Base-by-base conservation (phyloP, 2,329 filamentous ascomycete species). In the Colletotrichum camelliae region DNA sequence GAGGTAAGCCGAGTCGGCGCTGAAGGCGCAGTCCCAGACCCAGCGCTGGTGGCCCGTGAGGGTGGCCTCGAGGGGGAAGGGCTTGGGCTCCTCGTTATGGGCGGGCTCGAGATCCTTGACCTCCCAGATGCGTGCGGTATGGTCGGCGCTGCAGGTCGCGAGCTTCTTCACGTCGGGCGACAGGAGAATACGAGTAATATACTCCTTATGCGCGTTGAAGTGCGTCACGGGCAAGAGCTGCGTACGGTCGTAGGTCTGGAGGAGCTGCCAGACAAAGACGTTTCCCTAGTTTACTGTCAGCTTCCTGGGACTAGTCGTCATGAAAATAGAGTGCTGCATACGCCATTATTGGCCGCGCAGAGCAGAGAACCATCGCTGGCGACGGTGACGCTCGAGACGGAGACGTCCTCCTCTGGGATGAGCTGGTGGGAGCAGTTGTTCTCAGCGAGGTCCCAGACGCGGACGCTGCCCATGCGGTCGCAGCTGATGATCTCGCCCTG, bases 11-110 rank as follows among this genome's bases (percentile, higher is more conserved):
- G 94, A 96, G 83, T 98, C 96, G 31, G 96, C 96, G 77, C 94
- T 96, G 85, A 98, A 98, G 1, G 96, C 96, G 81, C 96, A 98
- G 84, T 98, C 96, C 96, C 96, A 98, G 1, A 98, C 96, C 96
- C 96, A 98, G 70, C 96, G 93, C 86, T 98, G 96, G 85, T 98
- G 96, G 70, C 94, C 95, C 27, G 94, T 94, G 2, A 98, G 91
- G 2, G 95, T 97, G 4, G 95, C 96, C 85, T 98, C 95, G 24
- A 98, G 91, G 12, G 93, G 94, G 79, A 95, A 97, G 57, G 89
- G 93, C 83, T 89, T 91, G 10, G 88, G 84, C 21, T 83, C 81
- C 62, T 86, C 84, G n/a, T 80, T 77, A 57, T 75, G 79, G 58
- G 73, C 78, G 16, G 89, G 87, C 64, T 92, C 90, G n/a, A 93